Evolutionary conservation across 352 stramenopile species (phyloP), one percentile per base, ranked within the genome.

Genomic region (Phytophthora tubulina): DNA sequence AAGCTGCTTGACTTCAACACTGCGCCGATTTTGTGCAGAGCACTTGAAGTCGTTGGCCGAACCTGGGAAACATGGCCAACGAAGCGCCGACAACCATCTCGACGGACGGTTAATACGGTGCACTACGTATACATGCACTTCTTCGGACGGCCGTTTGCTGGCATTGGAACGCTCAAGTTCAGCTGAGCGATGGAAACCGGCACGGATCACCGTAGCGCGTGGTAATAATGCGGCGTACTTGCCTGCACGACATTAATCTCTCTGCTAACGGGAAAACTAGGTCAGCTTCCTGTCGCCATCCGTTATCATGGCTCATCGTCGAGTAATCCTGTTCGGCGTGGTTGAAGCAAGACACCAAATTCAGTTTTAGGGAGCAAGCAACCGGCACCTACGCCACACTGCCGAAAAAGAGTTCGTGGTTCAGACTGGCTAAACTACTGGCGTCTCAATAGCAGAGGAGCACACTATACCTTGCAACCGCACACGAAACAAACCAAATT

Each of bases 331-430:
- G 10, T 21, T 53, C 27, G 32, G n/a, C 60, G 60, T 67, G 60
- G 60, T 67, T 67, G 60, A 67, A 67, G 45, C 46, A 51, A 17
- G n/a, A 42, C 41, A 53, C 15, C 42, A 55, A 54, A 61, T 21
- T 32, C 52, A 59, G 52, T 33, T 51, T 30, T 4, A 48, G 5
- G 6, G 1, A 27, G 21, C 21, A 27, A 27, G 21, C 21, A 27
- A 27, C 21, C 21, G 21, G 21, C 21, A 27, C 21, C 21, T 27
- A 27, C 21, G 21, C 21, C 21, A 27, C 21, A 27, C 21, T 45
- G 15, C 11, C 9, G 15, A 8, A 6, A 36, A 52, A 52, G 27
- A 32, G 10, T 49, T 49, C 41, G 10, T 3, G 41, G 10, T 46
- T 46, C 44, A 50, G 44, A 27, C 21, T 27, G 21, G 21, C 21